Base-by-base conservation (phyloP, 805 yeast genomes). In the Ogataea philodendri region DNA sequence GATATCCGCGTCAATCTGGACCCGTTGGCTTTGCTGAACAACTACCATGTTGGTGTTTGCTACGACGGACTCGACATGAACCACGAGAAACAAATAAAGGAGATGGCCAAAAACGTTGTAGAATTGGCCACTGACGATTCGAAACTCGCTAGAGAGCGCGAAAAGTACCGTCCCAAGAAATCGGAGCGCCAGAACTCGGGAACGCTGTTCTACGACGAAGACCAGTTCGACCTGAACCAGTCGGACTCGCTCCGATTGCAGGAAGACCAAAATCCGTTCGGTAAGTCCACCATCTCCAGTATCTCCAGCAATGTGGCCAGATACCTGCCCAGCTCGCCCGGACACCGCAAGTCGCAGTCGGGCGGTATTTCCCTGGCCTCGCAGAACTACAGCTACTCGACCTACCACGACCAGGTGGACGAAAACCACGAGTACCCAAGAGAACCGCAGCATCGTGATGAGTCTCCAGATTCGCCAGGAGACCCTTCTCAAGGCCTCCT, bases 81-180 rank as follows among this genome's bases (percentile, higher is more conserved):
- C 22, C 59, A 55, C 30, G 52, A 53, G 21, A 51, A 44, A 19
- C 49, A 47, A 23, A 39, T 55, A 13, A 35, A 42, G 9, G 42
- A 41, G 9, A 22, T 45, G 42, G 44, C 52, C 5, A 32, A 25
- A 3, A 30, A 36, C 7, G 26, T 56, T 8, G 6, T 49, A 5
- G 38, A 41, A 2, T 29, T 52, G 20, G 35, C 49, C 4, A 26
- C 36, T 5, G 41, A 51, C 29, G 28, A 35, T 4, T 44, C 37
- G 9, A 6, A 17, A 5, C 29, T 55, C 15, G 22, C 5, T n/a
- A 10, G 10, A 10, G 52, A 54, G 32, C 40, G 60, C 10, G 21
- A 18, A 2, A 49, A 42, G 30, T 41, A 37, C 23, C 45, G 45
- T 25, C 53, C 53, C 9, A 15, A 32, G 14, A 14, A 5, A 5